Evolutionary conservation across 2,329 filamentous ascomycete species (phyloP), one percentile per base, ranked within the genome.

Genomic region (Knoxdaviesia capensis): DNA sequence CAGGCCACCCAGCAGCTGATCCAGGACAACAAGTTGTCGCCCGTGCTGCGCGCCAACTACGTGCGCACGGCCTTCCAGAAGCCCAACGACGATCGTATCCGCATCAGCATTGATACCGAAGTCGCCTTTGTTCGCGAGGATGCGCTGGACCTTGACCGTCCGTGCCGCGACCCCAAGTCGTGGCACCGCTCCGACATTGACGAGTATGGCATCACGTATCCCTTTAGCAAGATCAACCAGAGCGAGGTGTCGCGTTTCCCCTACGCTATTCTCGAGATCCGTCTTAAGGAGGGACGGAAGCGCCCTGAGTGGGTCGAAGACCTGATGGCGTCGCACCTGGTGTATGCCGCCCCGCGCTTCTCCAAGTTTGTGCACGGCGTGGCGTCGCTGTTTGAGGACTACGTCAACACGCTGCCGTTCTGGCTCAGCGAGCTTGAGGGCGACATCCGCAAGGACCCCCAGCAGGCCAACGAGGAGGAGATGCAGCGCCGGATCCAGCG

Each of bases 351-450:
- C 0, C 84, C 87, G 1, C 76, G 81, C 41, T 98, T 98, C 62
- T 94, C 86, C 52, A 98, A 98, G 58, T 98, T 96, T 51, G 81
- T 93, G 3, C 88, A 98, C 52, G 90, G 90, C 46, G 78, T 92
- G 5, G 87, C 88, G 6, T 78, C 80, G 35, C 68, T 98, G 2
- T 96, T 96, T 50, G 90, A 96, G 53, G 85, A 98, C 58, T 76
- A 94, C 53, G 87, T 98, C 57, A 96, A 96, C 61, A 87, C 76
- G 47, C 77, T 96, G 53, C 90, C 90, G 9, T 94, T 96, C 64
- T 98, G 90, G 90, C 71, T 96, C 33, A 80, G 80, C 52, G 82
- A 93, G 47, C 69, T 96, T 37, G 88, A 94, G 55, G 83, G 74
- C 32, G 90, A 98, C 55, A 98, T 98, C 54, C 79, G 88, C 50